These are phyloP conservation scores for Gynochthodes officinalis DNA, from an alignment of 257 asterid genomes.

Conservation along the genomic window DNA sequence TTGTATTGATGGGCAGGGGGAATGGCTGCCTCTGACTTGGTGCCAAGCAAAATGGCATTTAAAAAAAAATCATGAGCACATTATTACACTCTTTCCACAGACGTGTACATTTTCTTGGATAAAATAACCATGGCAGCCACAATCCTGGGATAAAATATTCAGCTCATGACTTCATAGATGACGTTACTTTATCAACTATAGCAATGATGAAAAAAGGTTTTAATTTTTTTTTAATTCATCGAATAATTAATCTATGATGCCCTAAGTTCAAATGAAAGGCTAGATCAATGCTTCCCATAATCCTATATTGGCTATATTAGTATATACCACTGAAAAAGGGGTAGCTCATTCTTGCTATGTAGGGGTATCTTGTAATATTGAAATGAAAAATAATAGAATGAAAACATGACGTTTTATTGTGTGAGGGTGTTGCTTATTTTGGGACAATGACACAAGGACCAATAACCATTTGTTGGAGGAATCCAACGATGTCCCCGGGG, in stretches of 20 bases:
- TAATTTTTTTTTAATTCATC: background rate
- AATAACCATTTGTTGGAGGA: background rate
- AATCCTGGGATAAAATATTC: background rate
- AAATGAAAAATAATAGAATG: conserved; percentile 7
- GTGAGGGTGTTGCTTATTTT: conserved; percentile 18
- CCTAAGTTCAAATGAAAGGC: conserved; percentile 11
- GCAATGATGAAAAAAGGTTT: too few relatives aligned
- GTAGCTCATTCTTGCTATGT: conserved; percentile 9
- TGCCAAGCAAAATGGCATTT: conserved; percentile 6
- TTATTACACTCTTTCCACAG: too few relatives aligned
- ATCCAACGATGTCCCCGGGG: background rate
- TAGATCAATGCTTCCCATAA: conserved; percentile 20
- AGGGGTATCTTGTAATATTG: conserved; percentile 6
- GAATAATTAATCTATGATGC: background rate
- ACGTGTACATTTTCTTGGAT: background rate
- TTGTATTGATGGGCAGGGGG: too few relatives aligned
- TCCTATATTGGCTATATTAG: too few relatives aligned
- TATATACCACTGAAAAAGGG: too few relatives aligned
- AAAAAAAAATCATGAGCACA: too few relatives aligned
- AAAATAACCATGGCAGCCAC: conserved; percentile 18
- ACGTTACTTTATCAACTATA: conserved; percentile 25
- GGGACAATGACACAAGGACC: conserved; percentile 18
- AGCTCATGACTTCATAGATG: conserved; percentile 36
- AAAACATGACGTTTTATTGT: background rate
- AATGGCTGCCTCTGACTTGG: background rate